Conservation (phyloP, 2,329 filamentous ascomycete genomes). For the Calonectria montana region DNA sequence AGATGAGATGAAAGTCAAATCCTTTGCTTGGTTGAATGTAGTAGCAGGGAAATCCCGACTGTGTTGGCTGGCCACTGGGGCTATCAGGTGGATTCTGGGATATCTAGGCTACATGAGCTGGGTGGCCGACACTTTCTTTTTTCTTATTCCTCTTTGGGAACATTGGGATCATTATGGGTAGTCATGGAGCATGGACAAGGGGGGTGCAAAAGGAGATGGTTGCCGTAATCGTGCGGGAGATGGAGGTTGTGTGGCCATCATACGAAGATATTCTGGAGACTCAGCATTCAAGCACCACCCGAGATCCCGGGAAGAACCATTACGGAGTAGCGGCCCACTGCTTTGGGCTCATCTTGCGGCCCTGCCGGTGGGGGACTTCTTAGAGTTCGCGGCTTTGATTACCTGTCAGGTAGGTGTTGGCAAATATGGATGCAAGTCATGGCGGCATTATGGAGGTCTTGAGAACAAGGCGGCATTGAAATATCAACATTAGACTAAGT, state of each 20-base stretch:
- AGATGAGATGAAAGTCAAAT: conserved; percentile 17
- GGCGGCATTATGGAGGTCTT: background rate
- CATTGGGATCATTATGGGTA: background rate
- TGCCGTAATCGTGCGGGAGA: conserved; percentile 9
- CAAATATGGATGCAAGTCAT: conserved; percentile 3
- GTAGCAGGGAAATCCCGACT: conserved; percentile 17
- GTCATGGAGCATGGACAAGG: background rate
- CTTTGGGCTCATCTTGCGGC: background rate
- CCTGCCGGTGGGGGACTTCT: background rate
- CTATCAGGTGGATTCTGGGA: conserved; percentile 9
- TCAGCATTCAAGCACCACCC: background rate
- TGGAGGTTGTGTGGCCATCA: background rate
- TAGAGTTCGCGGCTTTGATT: conserved; percentile 8
- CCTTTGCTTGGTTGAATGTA: background rate
- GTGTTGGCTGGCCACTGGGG: background rate
- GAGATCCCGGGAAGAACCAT: conserved; percentile 6
- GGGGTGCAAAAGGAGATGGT: background rate
- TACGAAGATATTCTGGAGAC: conserved; percentile 5
- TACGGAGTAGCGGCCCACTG: conserved; percentile 9
- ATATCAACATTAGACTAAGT: background rate
- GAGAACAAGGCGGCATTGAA: background rate
- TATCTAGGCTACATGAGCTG: background rate
- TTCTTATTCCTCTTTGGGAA: conserved; percentile 6
- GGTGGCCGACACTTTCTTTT: background rate
- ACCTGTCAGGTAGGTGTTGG: background rate